Evolutionary conservation across 345 rosid genomes (phyloP), one percentile per base, ranked within the genome.

Genomic region (Trapa incisa): DNA sequence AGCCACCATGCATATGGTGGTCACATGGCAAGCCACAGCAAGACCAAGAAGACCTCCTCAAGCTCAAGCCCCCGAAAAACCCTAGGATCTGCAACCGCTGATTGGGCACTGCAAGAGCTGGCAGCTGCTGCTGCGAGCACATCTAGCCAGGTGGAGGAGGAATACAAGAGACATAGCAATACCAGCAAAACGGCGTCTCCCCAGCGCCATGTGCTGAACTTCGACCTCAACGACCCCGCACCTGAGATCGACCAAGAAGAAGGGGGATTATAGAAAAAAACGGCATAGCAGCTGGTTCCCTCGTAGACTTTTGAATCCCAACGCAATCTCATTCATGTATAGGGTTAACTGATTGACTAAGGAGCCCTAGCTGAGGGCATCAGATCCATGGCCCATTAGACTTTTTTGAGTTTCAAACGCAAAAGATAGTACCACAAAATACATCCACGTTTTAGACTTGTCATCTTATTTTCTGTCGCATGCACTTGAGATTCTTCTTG

Each of bases 1-100:
- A 77, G 81, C 32, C 81, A 80, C 61, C 89, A 81, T 67, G 87
- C 82, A 33, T 75, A 81, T 12, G 89, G 85, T 36, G 85, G 89
- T 57, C 87, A 85, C 56, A 69, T 75, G 62, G 80, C 85, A 8
- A 85, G 89, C 50, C 87, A 81, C 68, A 84, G 73, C 75, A 84
- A 77, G 69, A 77, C 68, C 78, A 56, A 65, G 54, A 10, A 41
- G 32, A 66, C 41, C 64, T 22, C 29, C 29, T 22, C 29, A 22
- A 47, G 32, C 8, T 36, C 2, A 38, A 67, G 53, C 37, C 37
- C 52, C 43, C 41, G 3, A n/a, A 2, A 60, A 45, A 22, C 43
- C 4, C 50, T 54, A 54, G 42, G 56, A 57, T 12, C 54, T 41
- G 43, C 43, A 41, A 8, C 43, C 29, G 29, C 29, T 22, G 29